phyloP scores from a whole-genome alignment of 768 basidiomycete species.

The Astraeus odoratus region DNA sequence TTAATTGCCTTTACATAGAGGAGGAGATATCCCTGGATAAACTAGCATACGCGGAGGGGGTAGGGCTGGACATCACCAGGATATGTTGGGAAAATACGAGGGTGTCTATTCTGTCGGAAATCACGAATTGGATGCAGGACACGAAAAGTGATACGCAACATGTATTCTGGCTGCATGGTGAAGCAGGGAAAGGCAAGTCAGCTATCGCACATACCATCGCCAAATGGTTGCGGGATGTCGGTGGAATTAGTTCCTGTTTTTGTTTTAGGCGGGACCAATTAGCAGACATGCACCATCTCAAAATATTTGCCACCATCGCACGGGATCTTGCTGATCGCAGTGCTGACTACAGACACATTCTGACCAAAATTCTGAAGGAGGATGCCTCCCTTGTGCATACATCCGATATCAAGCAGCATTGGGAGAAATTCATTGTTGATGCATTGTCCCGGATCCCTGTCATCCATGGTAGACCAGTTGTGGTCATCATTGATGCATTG shows the following conservation, averaged over 20 bases:
- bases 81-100: not conserved
- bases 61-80: not conserved
- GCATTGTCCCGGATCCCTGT: not conserved
- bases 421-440: not conserved
- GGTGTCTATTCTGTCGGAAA: not conserved
- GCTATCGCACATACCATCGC: conserved; percentile 7
- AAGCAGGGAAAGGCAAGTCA: not conserved
- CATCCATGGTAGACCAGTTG: conserved; percentile 12
- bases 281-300: conserved; percentile 1
- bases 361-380: not conserved
- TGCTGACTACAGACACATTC: not conserved
- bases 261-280: not conserved
- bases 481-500: conserved; percentile 21
- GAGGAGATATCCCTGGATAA: not conserved
- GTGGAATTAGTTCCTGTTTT: conserved; percentile 1
- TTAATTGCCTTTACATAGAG: too few relatives aligned
- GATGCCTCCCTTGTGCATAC: not conserved
- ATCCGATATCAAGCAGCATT: not conserved
- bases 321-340: not conserved
- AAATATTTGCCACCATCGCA: conserved; percentile 3
- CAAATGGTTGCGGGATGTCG: conserved; percentile 1
- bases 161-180: not conserved
- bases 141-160: not conserved
- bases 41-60: not conserved
- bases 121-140: not conserved